Percentiles rank a stretch among this genome's conserved stretches.
Evolutionary conservation across 345 rosid genomes (phyloP).

Genomic region (Triadica sebifera): DNA sequence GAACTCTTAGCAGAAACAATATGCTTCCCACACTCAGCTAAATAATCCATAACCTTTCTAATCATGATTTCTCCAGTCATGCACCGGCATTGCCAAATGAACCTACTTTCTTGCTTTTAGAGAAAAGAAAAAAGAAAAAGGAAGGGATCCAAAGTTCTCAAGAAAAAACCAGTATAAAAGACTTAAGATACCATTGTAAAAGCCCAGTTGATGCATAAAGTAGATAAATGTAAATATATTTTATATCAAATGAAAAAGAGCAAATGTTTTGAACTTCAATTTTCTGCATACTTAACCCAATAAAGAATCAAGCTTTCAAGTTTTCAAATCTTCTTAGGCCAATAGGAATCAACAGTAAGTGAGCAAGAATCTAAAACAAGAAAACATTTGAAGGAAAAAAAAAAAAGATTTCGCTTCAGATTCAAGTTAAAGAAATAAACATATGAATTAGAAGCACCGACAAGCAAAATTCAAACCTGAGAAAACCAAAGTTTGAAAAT

Average conservation of each 20-base stretch:
- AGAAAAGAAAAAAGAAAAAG: slow-evolving; percentile 25
- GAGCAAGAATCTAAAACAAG: neutral
- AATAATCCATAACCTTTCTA: neutral
- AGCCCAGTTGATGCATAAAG: slow-evolving; percentile 30
- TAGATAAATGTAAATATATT: slow-evolving; percentile 1
- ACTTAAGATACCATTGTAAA: slow-evolving; percentile 25
- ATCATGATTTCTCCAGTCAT: neutral
- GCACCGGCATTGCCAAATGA: too few species aligned
- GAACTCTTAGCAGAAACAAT: neutral
- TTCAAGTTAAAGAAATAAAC: neutral
- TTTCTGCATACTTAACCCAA: neutral
- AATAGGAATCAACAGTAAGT: neutral
- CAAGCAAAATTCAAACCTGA: neutral
- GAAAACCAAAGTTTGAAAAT: neutral
- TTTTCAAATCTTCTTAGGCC: neutral
- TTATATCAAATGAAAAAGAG: slow-evolving; percentile 1
- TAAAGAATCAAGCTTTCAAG: neutral
- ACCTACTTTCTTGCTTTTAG: slow-evolving; percentile 10
- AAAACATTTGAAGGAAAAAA: neutral
- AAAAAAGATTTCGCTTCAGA: neutral
- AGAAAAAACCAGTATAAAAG: slow-evolving; percentile 22
- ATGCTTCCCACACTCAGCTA: neutral
- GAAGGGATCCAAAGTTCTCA: slow-evolving; percentile 31
- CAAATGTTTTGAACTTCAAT: slow-evolving; percentile 12
- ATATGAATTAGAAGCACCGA: neutral